Conservation (phyloP, 148 eudicot genomes). For the Heliamphora exappendiculata region DNA sequence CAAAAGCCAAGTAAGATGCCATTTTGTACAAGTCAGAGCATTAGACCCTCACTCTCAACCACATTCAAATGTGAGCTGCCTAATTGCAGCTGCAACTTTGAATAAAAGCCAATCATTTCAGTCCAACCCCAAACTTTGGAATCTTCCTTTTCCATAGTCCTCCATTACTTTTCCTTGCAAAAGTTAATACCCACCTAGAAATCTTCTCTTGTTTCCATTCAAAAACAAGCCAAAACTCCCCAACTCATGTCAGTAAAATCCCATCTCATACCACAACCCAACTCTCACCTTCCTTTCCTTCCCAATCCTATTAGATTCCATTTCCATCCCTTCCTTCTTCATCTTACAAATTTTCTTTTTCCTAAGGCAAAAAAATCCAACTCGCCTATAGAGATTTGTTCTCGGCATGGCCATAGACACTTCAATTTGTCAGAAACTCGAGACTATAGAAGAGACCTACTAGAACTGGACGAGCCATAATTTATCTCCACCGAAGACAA, state of each 20-base stretch:
- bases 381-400: too few relatives aligned
- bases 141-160: neutral
- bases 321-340: too few relatives aligned
- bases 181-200: neutral
- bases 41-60: constrained; percentile 1
- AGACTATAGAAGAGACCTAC: too few relatives aligned
- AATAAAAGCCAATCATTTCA: neutral
- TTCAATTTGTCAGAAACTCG: too few relatives aligned
- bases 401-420: too few relatives aligned
- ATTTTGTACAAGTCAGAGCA: constrained; percentile 10
- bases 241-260: neutral
- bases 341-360: neutral
- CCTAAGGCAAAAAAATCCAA: neutral
- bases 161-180: neutral
- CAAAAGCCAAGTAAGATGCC: constrained; percentile 11
- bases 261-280: neutral
- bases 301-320: neutral
- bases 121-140: constrained; percentile 7
- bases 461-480: too few relatives aligned
- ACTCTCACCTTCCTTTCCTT: neutral
- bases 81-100: neutral
- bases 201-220: neutral
- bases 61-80: neutral
- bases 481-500: too few relatives aligned
- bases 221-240: neutral